Conservation (phyloP, 2,329 filamentous ascomycete genomes). For the Aspergillus arachidicola region DNA sequence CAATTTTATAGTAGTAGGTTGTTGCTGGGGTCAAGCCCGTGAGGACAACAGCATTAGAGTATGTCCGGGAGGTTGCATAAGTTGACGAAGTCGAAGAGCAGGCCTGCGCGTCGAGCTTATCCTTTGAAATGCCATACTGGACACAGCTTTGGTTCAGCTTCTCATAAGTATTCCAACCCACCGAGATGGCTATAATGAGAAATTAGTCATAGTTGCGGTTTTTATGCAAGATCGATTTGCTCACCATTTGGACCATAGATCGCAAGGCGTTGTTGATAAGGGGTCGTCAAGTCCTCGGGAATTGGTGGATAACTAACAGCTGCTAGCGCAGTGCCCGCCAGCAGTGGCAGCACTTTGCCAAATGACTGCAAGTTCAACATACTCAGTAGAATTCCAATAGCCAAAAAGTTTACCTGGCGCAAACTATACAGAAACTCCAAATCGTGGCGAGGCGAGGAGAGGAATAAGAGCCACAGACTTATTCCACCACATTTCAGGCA, state of each 20-base stretch:
- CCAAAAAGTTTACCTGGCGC: too few species aligned
- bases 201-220: background rate
- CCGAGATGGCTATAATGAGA: conserved; percentile 47
- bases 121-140: conserved; percentile 51
- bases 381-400: background rate
- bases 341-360: background rate
- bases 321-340: conserved; percentile 18
- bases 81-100: conserved; percentile 54
- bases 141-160: conserved; percentile 53
- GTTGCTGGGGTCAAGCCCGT: conserved; percentile 53
- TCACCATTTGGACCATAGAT: conserved; percentile 54
- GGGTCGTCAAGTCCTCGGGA: conserved; percentile 55
- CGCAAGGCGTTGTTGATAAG: conserved; percentile 57
- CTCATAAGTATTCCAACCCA: conserved; percentile 62
- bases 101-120: conserved; percentile 40
- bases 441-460: background rate
- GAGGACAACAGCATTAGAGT: conserved; percentile 53
- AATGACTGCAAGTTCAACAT: background rate
- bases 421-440: background rate
- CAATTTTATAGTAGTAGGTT: conserved; percentile 64
- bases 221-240: conserved; percentile 10
- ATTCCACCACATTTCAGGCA: background rate
- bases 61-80: conserved; percentile 59
- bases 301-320: conserved; percentile 48
- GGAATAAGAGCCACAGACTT: background rate